Evolutionary conservation across 345 rosid genomes (phyloP), one percentile per base, ranked within the genome.

Genomic region (Eutrema yunnanense): DNA sequence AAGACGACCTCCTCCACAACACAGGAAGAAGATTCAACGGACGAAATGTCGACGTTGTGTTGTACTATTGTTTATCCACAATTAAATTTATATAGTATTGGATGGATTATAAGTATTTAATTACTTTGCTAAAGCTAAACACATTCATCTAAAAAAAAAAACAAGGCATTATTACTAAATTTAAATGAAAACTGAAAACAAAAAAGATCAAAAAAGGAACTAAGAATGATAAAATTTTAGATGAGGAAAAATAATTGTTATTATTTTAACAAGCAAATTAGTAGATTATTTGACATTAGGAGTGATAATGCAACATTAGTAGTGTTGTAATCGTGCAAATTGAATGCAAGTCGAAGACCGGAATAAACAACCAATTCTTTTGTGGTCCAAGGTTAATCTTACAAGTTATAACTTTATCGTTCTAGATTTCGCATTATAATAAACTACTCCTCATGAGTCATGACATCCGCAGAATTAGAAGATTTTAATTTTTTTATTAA

Each of bases 1-100:
- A 55, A 55, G 26, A 53, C 9, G 38, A 53, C 38, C 19, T 11
- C 38, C 36, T 10, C 40, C 26, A 27, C 64, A 27, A 73, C 64
- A 36, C 6, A 34, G 19, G 65, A 62, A 44, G 74, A 75, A 75
- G 74, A 69, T 69, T 75, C 79, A 62, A 75, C 79, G 56, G 70
- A 68, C 68, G 69, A 67, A 68, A 66, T 68, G 51, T 44, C 3
- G 22, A 50, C 42, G 56, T 38, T 43, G 38, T 22, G 13, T 48
- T 48, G 12, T 38, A 10, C 2, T 38, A 9, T 44, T 46, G 8
- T 37, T 43, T 65, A 33, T 33, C 14, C 30, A 32, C 34, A 32
- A 32, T 32, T 6, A 3, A 4, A 32, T 32, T 32, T 5, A 5
- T 32, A 22, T 1, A 22, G 26, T 22, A 22, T 1, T 22, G 22